Base-by-base conservation (phyloP, 2,329 filamentous ascomycete genomes). In the Cladosporium sp. region DNA sequence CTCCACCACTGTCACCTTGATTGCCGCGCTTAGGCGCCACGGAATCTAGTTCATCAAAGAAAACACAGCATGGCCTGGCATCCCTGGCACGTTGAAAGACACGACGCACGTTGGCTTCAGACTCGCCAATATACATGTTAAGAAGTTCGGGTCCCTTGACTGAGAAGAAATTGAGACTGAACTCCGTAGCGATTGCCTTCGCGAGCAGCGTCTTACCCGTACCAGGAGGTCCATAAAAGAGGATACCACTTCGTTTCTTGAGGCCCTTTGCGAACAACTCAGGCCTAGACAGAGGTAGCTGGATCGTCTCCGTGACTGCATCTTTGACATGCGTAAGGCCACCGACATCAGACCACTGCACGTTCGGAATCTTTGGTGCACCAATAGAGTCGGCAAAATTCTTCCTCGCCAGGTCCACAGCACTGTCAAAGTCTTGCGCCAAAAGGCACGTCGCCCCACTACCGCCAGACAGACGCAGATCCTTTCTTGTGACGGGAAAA, bases 371-470 rank as follows among this genome's bases (percentile, higher is more conserved):
- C 77, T 97, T 97, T 2, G 93, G 93, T 4, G 93, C 93, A 19
- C 93, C 93, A 56, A 98, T 98, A 0, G 92, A 86, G 67, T 97
- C 93, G 5, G 93, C 92, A 66, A 98, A 98, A 69, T 96, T 97
- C 77, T 96, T 96, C 49, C 93, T 84, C 1, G 93, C 93, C 5
- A 91, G 89, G 53, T 97, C 92, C 3, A 98, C 92, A 0, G 93
- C 93, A n/a, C 84, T 72, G 49, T 95, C 90, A 57, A 97, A 92
- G 67, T 98, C 93, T 2, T 78, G 75, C 58, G 87, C 87, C 1
- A 84, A 91, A 9, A 98, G 77, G 46, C 86, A 88, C 22, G 83
- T 83, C 4, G 87, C 86, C 8, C 84, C 78, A 35, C 88, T 79
- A 0, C 93, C 93, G 25, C 93, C 93, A 1, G 93, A 84, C 7